Evolutionary conservation across 2,329 filamentous ascomycete species (phyloP).

Genomic region (Lachnellula occidentalis): DNA sequence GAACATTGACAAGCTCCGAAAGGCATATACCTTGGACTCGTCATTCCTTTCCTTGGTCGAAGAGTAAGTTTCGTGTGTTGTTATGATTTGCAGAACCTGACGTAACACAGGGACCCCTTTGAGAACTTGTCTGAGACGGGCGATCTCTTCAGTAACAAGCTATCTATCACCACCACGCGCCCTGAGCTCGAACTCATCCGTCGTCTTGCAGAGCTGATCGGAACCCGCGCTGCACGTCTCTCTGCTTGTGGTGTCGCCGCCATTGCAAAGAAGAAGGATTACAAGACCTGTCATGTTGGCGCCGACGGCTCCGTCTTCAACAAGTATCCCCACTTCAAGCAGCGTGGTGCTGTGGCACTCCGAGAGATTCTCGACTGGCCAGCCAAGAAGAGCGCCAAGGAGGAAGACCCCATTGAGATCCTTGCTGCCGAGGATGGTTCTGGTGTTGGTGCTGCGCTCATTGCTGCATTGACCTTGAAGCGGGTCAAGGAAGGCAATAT

Average conservation of each 20-base stretch:
- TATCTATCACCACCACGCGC: constrained; percentile 64
- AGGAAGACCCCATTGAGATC: constrained; percentile 83
- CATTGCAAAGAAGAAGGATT: constrained; percentile 94
- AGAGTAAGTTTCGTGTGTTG: constrained; percentile 50
- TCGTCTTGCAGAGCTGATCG: constrained; percentile 86
- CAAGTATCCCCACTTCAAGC: constrained; percentile 98
- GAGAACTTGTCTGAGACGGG: constrained; percentile 89
- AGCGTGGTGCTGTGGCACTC: constrained; percentile 79
- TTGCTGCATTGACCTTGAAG: constrained; percentile 69
- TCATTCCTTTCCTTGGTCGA: constrained; percentile 93
- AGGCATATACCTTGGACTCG: constrained; percentile 83
- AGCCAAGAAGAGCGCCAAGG: constrained; percentile 59
- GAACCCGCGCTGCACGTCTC: constrained; percentile 86
- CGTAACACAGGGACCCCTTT: constrained; percentile 67
- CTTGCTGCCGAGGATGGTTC: constrained; percentile 90
- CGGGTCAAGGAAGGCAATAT: constrained; percentile 57
- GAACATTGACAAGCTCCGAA: constrained; percentile 73
- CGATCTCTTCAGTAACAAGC: constrained; percentile 73
- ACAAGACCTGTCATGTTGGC: constrained; percentile 83
- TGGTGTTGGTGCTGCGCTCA: constrained; percentile 93
- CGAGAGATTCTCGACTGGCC: constrained; percentile 96
- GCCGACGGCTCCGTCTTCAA: constrained; percentile 98
- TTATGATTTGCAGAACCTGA: constrained; percentile 15
- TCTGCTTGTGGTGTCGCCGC: constrained; percentile 93
- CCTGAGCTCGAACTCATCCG: constrained; percentile 86